Base-by-base conservation (phyloP, 2,329 filamentous ascomycete species). In the Lanzia echinophila region DNA sequence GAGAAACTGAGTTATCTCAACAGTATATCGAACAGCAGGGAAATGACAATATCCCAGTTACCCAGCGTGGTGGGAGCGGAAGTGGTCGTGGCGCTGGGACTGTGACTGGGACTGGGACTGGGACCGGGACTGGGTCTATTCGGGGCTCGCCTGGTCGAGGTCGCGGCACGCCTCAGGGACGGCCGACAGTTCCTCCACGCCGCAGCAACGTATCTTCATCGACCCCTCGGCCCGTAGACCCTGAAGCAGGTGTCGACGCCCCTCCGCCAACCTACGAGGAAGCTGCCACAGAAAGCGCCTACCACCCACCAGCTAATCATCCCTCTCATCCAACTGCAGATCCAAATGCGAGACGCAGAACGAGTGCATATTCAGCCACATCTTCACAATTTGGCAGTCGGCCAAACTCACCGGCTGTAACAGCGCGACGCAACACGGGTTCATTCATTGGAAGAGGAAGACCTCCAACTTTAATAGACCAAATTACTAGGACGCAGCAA, bases 1-100 rank as follows among this genome's bases (percentile, higher is more conserved):
- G 82, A n/a, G 84, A 90, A 67, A 83, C 82, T 52, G 73, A 82
- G 54, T 74, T 88, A 1, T 87, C 84, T 0, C 83, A 87, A 64
- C 82, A 84, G 58, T 87, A 79, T 60, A 87, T 90, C 54, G 81
- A 86, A 61, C 82, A 83, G 59, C 81, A 85, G 65, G 79, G 73
- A n/a, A 42, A 22, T 12, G 19, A 28, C 12, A 59, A 63, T n/a
- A 57, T 65, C 11, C 61, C 65, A 7, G 61, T 63, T 19, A 50
- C 43, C 7, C 58, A 60, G 39, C 62, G 63, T 53, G 62, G 54
- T 57, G 68, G 61, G 58, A 61, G 55, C 24, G 50, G 63, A 32
- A 44, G 33, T 32, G 31, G 15, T 15, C 22, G 20, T 28, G 22
- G 47, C n/a, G n/a, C n/a, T n/a, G n/a, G n/a, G n/a, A n/a, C n/a